Conservation (phyloP, 371 early-diverging fungal species). For the Mucor indicus region DNA sequence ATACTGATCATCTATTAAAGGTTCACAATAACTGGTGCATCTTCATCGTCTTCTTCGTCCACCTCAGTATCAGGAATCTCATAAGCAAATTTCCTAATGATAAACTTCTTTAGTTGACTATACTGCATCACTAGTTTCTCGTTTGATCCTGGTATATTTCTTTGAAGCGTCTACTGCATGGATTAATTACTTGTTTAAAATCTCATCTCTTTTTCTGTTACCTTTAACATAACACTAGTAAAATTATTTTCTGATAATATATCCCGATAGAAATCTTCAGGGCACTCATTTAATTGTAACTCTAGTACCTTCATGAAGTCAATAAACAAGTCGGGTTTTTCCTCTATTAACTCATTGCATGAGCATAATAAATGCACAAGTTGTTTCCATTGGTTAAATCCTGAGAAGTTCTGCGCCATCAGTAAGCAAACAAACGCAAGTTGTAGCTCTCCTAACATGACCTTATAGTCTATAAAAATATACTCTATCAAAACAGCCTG, state of each 20-base stretch:
- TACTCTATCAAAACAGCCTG: not conserved
- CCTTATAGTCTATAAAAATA: slow-evolving; percentile 24
- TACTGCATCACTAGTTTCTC: slow-evolving; percentile 27
- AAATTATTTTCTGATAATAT: slow-evolving; percentile 74
- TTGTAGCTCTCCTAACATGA: slow-evolving; percentile 79
- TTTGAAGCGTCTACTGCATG: slow-evolving; percentile 25
- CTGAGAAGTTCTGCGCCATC: slow-evolving; percentile 82
- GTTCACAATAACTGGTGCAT: slow-evolving; percentile 69
- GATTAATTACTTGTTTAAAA: too few relatives aligned
- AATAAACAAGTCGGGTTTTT: slow-evolving; percentile 41
- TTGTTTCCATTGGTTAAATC: slow-evolving; percentile 88
- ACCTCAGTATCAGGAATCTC: slow-evolving; percentile 44
- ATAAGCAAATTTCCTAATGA: slow-evolving; percentile 51
- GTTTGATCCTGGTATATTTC: slow-evolving; percentile 27
- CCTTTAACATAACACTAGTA: slow-evolving; percentile 51
- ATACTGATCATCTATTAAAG: too few relatives aligned
- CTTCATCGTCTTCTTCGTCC: slow-evolving; percentile 59
- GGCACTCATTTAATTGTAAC: slow-evolving; percentile 74
- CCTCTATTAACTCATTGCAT: slow-evolving; percentile 56
- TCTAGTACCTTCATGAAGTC: slow-evolving; percentile 60
- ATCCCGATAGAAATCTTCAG: slow-evolving; percentile 77
- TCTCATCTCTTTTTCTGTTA: slow-evolving; percentile 10
- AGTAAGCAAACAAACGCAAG: slow-evolving; percentile 78
- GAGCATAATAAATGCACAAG: slow-evolving; percentile 70
- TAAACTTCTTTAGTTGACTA: slow-evolving; percentile 30